Evolutionary conservation across 495 filamentous ascomycete species (phyloP).

Genomic region (Bathelium albidoporum): DNA sequence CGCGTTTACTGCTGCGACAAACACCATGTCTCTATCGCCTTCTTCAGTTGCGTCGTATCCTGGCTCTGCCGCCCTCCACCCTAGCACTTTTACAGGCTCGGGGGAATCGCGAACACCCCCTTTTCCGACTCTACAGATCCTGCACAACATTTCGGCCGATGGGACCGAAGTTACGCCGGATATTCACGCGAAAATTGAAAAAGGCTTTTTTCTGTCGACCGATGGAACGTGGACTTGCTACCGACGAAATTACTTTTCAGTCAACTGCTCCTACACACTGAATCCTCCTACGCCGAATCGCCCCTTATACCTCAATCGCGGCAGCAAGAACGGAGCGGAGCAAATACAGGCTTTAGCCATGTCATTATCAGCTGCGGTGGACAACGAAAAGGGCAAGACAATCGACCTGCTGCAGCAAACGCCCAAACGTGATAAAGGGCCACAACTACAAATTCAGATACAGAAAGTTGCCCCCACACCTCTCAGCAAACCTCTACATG

Average conservation of each 20-base stretch:
- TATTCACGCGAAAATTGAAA: conserved; percentile 78
- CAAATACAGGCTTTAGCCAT: conserved; percentile 62
- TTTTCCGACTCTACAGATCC: conserved; percentile 40
- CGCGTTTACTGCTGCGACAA: conserved; percentile 16
- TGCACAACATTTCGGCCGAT: conserved; percentile 47
- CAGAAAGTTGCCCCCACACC: conserved; percentile 59
- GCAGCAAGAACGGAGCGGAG: conserved; percentile 33
- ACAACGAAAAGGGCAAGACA: conserved; percentile 61
- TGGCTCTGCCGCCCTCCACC: conserved; percentile 9
- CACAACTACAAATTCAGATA: conserved; percentile 65
- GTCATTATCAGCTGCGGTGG: conserved; percentile 79
- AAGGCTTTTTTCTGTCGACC: conserved; percentile 77
- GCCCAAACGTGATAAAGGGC: conserved; percentile 88
- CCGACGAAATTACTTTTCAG: conserved; percentile 86
- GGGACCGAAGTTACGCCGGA: conserved; percentile 55
- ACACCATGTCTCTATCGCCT: conserved; percentile 17
- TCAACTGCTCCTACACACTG: conserved; percentile 71
- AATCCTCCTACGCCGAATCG: conserved; percentile 39
- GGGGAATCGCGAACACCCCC: conserved; percentile 22
- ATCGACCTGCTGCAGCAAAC: conserved; percentile 92
- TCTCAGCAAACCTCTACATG: conserved; percentile 31
- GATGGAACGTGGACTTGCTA: conserved; percentile 96
- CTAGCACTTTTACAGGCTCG: conserved; percentile 4
- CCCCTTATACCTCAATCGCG: conserved; percentile 36
- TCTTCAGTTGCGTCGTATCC: conserved; percentile 8